These are phyloP conservation scores for Lactifluus pinguis DNA, from an alignment of 768 basidiomycete species.

Conservation along the genomic window DNA sequence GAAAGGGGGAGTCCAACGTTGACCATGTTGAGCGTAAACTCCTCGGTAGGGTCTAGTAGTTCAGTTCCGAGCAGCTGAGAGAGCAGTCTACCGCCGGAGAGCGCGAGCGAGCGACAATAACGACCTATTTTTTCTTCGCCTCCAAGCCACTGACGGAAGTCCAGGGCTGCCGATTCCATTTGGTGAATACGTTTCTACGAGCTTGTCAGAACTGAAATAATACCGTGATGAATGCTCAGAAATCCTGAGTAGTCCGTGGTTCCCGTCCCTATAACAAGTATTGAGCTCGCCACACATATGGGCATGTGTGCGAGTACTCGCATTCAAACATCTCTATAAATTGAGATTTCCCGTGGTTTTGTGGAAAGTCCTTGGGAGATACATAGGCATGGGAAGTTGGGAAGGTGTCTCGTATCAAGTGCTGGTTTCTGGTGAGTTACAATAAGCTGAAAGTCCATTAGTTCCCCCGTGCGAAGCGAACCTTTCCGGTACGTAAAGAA, in stretches of 20 bases:
- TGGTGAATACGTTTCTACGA: neutral
- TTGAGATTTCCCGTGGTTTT: constrained; percentile 23
- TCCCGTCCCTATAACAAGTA: constrained; percentile 43
- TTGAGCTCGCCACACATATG: neutral
- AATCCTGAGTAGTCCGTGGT: constrained; percentile 48
- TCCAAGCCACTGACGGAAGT: constrained; percentile 65
- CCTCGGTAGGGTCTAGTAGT: constrained; percentile 47
- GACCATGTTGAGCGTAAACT: constrained; percentile 67
- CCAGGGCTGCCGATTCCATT: constrained; percentile 41
- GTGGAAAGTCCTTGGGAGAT: constrained; percentile 35
- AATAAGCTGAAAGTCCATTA: neutral
- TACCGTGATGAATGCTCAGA: constrained; percentile 48
- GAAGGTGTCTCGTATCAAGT: constrained; percentile 48
- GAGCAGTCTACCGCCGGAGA: constrained; percentile 53
- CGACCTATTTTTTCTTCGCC: constrained; percentile 64
- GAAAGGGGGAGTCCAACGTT: constrained; percentile 35
- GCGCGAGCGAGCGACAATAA: constrained; percentile 63
- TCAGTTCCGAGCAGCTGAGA: constrained; percentile 52
- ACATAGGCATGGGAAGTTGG: constrained; percentile 47
- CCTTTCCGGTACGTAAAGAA: constrained; percentile 67
- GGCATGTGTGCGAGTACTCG: constrained; percentile 24
- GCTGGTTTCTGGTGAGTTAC: constrained; percentile 46
- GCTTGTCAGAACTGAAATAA: constrained; percentile 2
- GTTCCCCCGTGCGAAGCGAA: constrained; percentile 21
- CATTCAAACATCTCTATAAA: constrained; percentile 49